Evolutionary conservation across 768 basidiomycete species (phyloP).

Genomic region (Lactarius sp.): DNA sequence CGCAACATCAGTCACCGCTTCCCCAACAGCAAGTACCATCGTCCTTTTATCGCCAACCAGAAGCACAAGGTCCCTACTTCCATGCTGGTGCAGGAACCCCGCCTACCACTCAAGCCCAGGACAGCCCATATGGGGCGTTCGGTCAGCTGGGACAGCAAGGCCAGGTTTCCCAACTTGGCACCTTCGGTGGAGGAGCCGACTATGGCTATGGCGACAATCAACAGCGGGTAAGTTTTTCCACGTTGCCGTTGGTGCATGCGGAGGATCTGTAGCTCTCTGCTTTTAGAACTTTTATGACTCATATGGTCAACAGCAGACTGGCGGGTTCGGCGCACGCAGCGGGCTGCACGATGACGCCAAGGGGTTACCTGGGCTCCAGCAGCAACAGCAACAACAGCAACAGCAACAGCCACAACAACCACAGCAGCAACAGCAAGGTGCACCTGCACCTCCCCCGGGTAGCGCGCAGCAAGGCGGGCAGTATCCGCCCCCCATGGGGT

Average conservation of each 20-base stretch:
- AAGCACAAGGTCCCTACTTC: constrained; percentile 57
- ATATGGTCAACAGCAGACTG: constrained; percentile 49
- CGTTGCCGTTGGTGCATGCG: constrained; percentile 5
- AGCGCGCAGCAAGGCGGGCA: constrained; percentile 62
- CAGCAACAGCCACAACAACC: constrained; percentile 47
- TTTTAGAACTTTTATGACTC: constrained; percentile 71
- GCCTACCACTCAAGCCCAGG: constrained; percentile 58
- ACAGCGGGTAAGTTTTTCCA: constrained; percentile 45
- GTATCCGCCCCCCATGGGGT: constrained; percentile 55
- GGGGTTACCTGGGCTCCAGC: constrained; percentile 55
- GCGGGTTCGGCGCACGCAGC: constrained; percentile 60
- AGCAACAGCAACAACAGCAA: constrained; percentile 55
- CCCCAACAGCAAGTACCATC: constrained; percentile 41
- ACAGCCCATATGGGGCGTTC: constrained; percentile 59
- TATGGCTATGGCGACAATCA: constrained; percentile 66
- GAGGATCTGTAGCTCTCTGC: constrained; percentile 25
- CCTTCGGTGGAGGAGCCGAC: constrained; percentile 53
- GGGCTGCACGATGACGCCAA: constrained; percentile 76
- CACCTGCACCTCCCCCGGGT: constrained; percentile 53
- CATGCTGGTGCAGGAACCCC: constrained; percentile 62
- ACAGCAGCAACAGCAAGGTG: constrained; percentile 45
- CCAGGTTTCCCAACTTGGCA: constrained; percentile 44
- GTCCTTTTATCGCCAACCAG: constrained; percentile 66
- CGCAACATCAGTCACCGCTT: constrained; percentile 36
- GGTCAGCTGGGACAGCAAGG: constrained; percentile 54